Percentiles rank a stretch among this genome's conserved stretches.
Conservation (phyloP, 768 basidiomycete species). For the Lentinula detonsa region DNA sequence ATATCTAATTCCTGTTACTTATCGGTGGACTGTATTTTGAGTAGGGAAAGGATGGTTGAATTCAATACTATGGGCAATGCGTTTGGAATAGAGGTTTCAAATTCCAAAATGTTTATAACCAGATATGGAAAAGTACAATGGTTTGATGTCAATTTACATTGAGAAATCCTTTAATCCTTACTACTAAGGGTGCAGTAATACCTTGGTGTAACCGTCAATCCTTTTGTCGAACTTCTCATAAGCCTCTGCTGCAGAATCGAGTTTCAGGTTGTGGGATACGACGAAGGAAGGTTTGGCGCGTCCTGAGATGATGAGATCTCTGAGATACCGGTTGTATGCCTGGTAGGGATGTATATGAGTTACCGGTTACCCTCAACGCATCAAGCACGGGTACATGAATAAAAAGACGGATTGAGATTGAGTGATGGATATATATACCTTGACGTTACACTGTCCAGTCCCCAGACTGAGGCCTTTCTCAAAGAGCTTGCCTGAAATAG, state of each 20-base stretch:
- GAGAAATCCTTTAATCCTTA: no score
- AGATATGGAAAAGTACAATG: no score
- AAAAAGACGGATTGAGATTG: neutral
- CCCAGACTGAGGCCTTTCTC: constrained; percentile 50
- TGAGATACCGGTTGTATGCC: constrained; percentile 47
- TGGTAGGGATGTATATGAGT: constrained; percentile 9
- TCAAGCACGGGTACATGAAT: neutral
- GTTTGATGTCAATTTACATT: no score
- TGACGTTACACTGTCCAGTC: constrained; percentile 53
- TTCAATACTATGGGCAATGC: no score
- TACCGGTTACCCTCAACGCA: no score
- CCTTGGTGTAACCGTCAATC: constrained; percentile 49
- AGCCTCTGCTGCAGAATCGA: constrained; percentile 42
- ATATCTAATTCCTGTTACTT: neutral
- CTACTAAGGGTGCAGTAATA: constrained; percentile 39
- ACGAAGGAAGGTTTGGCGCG: constrained; percentile 50
- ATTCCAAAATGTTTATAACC: no score
- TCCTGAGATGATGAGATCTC: constrained; percentile 49
- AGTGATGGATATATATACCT: constrained; percentile 23
- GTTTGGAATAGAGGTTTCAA: no score
- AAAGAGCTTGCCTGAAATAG: constrained; percentile 30
- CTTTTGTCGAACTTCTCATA: constrained; percentile 51
- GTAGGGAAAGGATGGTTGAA: neutral
- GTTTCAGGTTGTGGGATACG: constrained; percentile 44
- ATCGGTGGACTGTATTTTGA: neutral